Evolutionary conservation across 1,284 basidiomycete species (phyloP).

Genomic region (Pholiota adiposa): DNA sequence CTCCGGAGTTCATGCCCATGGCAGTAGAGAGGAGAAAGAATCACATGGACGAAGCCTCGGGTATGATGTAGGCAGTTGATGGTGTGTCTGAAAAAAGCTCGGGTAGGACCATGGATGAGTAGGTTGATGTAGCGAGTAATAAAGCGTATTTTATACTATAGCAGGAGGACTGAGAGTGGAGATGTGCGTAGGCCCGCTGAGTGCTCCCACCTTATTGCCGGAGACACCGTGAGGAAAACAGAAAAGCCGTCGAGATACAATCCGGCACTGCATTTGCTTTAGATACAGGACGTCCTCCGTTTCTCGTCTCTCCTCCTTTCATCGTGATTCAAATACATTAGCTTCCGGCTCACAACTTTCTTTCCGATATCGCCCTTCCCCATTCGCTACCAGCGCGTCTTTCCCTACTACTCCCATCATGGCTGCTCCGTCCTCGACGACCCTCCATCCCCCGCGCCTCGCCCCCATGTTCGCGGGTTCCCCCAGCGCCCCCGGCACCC

Average conservation of each 20-base stretch:
- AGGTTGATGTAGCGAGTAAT: neutral
- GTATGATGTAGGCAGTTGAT: neutral
- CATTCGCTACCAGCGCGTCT: conserved; percentile 10
- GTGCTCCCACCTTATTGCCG: conserved; percentile 28
- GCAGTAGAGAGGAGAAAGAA: neutral
- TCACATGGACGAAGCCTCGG: conserved; percentile 10
- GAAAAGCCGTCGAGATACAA: neutral
- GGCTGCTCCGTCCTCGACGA: conserved; percentile 43
- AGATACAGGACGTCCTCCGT: conserved; percentile 2
- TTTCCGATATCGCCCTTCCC: conserved; percentile 20
- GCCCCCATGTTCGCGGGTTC: conserved; percentile 70
- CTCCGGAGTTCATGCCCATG: conserved; percentile 10
- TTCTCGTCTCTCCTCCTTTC: neutral
- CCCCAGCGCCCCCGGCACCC: conserved; percentile 79
- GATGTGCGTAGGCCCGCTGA: conserved; percentile 27
- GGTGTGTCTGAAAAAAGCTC: conserved; percentile 2
- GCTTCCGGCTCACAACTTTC: conserved; percentile 10
- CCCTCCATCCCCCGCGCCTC: conserved; percentile 74
- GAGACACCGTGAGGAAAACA: conserved; percentile 4
- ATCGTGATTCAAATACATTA: conserved; percentile 16
- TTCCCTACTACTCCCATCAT: conserved; percentile 37
- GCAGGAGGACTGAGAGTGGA: conserved; percentile 20
- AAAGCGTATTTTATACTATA: conserved; percentile 3
- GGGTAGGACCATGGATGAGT: neutral
- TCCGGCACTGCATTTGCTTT: conserved; percentile 3